A percentile compares a stretch with the other conserved stretches of the same genome.
Conservation (phyloP, 176 grass and related monocot species). For the Poa annua region DNA sequence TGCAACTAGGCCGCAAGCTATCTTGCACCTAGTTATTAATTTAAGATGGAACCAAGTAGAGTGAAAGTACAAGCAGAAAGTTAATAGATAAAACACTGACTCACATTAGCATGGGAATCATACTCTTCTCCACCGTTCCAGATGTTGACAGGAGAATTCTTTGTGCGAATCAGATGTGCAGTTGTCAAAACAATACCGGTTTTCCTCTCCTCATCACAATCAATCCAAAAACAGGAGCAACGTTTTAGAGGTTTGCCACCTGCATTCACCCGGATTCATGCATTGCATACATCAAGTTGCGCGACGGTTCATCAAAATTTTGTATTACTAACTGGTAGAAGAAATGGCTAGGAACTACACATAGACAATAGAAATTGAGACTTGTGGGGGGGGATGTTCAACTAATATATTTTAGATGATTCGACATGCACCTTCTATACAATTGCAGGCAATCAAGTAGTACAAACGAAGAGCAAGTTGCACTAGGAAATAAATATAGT, state of each 20-base stretch:
- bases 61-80: neutral
- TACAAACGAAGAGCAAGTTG: slow-evolving; percentile 3
- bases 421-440: neutral
- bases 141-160: slow-evolving; percentile 5
- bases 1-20: neutral
- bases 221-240: slow-evolving; percentile 18
- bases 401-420: slow-evolving; percentile 9
- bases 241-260: slow-evolving; percentile 20
- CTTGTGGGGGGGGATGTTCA: neutral
- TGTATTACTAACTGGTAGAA: neutral
- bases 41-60: slow-evolving; percentile 16
- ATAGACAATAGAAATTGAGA: neutral
- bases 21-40: neutral
- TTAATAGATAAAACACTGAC: slow-evolving; percentile 21
- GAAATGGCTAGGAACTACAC: neutral
- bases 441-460: neutral
- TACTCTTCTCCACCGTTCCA: slow-evolving; percentile 14
- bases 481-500: no score
- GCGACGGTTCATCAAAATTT: neutral
- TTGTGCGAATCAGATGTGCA: slow-evolving; percentile 14
- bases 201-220: neutral
- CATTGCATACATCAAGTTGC: slow-evolving; percentile 12
- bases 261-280: slow-evolving; percentile 1
- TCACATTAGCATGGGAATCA: neutral
- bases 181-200: slow-evolving; percentile 18